phyloP scores from a whole-genome alignment of 352 stramenopile genomes.

The Pythium dissimile region DNA sequence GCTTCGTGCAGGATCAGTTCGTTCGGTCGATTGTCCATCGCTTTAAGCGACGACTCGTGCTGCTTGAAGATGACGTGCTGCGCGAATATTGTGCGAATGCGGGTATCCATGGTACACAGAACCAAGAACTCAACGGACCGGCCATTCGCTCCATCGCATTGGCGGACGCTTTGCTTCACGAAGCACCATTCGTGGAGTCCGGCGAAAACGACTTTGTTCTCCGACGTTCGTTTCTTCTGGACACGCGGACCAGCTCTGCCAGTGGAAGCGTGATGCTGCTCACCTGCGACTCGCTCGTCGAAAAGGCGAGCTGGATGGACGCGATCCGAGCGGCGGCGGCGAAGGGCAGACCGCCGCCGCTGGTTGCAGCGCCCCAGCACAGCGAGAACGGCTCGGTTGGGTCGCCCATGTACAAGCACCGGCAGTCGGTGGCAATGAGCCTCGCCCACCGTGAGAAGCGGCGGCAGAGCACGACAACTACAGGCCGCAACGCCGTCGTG shows the following conservation, averaged over 20 bases:
- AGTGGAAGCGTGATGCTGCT: constrained; percentile 27
- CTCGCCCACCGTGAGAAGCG: constrained; percentile 6
- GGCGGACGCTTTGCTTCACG: neutral
- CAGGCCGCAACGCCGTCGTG: constrained; percentile 9
- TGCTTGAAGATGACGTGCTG: constrained; percentile 4
- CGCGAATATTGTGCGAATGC: constrained; percentile 5
- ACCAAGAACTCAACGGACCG: neutral
- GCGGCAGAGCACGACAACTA: neutral
- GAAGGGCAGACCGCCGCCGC: constrained; percentile 1
- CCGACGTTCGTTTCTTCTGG: constrained; percentile 37
- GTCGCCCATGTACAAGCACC: constrained; percentile 10
- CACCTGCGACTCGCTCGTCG: constrained; percentile 34
- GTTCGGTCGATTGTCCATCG: constrained; percentile 10
- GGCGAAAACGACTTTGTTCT: constrained; percentile 27
- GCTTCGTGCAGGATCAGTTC: constrained; percentile 15
- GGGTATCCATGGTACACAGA: neutral
- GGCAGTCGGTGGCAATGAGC: constrained; percentile 10
- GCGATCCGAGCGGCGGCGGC: constrained; percentile 24
- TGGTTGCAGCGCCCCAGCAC: constrained; percentile 7
- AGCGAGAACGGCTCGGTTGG: constrained; percentile 10
- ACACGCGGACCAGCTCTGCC: neutral
- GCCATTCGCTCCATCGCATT: neutral
- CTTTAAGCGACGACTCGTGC: constrained; percentile 4
- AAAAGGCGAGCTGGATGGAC: constrained; percentile 51
- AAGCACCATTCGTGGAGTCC: neutral